Evolutionary conservation across 257 asterid species (phyloP).

Genomic region (Solanum tarapatanum): DNA sequence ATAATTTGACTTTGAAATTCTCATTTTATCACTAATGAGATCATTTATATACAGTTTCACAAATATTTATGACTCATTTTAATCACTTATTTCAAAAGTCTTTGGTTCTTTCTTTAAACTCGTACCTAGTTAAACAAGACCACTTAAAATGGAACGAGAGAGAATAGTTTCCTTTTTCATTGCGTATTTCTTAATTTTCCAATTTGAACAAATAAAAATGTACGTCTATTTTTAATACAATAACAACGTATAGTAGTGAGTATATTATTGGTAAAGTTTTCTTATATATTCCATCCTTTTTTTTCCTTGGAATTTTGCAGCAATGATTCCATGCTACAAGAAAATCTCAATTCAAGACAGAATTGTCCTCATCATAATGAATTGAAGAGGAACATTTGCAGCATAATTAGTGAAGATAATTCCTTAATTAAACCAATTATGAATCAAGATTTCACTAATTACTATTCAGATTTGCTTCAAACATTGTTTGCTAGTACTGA

Average conservation of each 20-base stretch:
- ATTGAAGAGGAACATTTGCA: constrained; percentile 12
- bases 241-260: not conserved
- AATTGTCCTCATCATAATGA: constrained; percentile 23
- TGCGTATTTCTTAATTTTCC: no score
- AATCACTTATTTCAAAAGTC: not conserved
- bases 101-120: not conserved
- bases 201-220: not conserved
- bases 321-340: constrained; percentile 20
- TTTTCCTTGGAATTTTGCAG: constrained; percentile 46
- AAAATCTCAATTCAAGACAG: constrained; percentile 33
- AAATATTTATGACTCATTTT: not conserved
- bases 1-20: not conserved
- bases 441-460: constrained; percentile 7
- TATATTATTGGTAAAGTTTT: not conserved
- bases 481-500: constrained; percentile 24
- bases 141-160: not conserved
- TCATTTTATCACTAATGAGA: not conserved
- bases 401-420: not conserved
- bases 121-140: not conserved
- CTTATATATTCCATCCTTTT: not conserved
- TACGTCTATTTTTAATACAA: not conserved
- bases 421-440: constrained; percentile 4
- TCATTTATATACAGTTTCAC: no score
- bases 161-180: not conserved
- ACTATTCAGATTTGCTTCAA: constrained; percentile 37